A percentile compares a stretch with the other conserved stretches of the same genome.
Evolutionary conservation across 1,139 yeast genomes (phyloP).

Genomic region (Yamadazyma dushanensis): DNA sequence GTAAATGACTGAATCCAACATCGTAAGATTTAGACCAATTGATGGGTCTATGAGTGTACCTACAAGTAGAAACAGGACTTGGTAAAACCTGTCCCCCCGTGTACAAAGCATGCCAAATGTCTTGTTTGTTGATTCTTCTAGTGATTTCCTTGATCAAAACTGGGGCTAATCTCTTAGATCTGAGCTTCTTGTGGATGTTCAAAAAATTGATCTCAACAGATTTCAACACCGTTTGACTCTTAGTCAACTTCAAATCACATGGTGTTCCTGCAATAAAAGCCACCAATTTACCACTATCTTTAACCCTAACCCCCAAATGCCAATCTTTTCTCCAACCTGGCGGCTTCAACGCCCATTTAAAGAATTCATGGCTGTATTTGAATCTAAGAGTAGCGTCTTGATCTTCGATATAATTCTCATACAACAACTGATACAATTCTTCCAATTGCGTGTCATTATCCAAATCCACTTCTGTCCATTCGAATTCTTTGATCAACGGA

Average conservation of each 20-base stretch:
- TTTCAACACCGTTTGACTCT: conserved; percentile 46
- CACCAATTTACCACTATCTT: conserved; percentile 70
- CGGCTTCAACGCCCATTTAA: conserved; percentile 91
- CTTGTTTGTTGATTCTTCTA: conserved; percentile 78
- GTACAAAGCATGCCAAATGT: conserved; percentile 95
- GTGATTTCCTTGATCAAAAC: conserved; percentile 92
- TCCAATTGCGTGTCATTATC: conserved; percentile 55
- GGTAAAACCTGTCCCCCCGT: conserved; percentile 94
- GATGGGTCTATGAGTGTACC: conserved; percentile 92
- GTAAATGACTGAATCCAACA: conserved; percentile 84
- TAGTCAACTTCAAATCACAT: conserved; percentile 61
- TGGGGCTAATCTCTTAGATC: conserved; percentile 94
- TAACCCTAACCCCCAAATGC: conserved; percentile 93
- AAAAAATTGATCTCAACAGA: conserved; percentile 91
- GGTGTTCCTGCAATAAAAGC: conserved; percentile 95
- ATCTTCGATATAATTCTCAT: conserved; percentile 93
- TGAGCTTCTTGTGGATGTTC: conserved; percentile 89
- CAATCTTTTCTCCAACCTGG: conserved; percentile 92
- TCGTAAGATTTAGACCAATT: conserved; percentile 89
- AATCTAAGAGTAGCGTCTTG: conserved; percentile 89
- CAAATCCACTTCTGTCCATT: conserved; percentile 83
- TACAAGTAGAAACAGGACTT: conserved; percentile 84
- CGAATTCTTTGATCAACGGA: conserved; percentile 75
- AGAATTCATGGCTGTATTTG: conserved; percentile 79
- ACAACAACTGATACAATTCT: conserved; percentile 76